These are phyloP conservation scores for Rhodomyrtus psidioides DNA, from an alignment of 441 rosid species.

Conservation along the genomic window DNA sequence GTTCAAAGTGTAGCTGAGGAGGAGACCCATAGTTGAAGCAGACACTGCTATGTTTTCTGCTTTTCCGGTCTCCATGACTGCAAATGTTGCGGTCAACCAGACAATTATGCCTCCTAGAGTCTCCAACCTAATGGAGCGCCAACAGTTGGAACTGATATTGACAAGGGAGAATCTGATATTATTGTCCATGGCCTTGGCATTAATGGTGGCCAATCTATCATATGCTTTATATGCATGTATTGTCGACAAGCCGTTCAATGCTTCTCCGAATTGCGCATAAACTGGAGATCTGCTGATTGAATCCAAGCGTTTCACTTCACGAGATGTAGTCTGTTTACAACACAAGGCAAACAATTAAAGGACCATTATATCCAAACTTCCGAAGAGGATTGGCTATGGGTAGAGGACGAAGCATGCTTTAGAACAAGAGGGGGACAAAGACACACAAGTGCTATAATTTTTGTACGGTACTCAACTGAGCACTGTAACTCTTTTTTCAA, in stretches of 20 bases:
- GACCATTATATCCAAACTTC: not conserved
- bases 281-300: slow-evolving; percentile 84
- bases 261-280: slow-evolving; percentile 92
- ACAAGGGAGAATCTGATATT: slow-evolving; percentile 72
- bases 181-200: slow-evolving; percentile 82
- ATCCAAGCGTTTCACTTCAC: slow-evolving; percentile 90
- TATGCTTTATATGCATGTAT: slow-evolving; percentile 92
- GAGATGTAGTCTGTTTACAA: slow-evolving; percentile 61
- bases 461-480: not conserved
- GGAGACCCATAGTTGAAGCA: slow-evolving; percentile 95
- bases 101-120: slow-evolving; percentile 85
- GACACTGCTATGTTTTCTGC: slow-evolving; percentile 64
- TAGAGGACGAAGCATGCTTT: not conserved
- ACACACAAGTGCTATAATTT: not conserved
- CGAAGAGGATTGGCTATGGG: not conserved
- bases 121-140: slow-evolving; percentile 86
- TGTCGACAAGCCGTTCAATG: slow-evolving; percentile 67
- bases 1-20: slow-evolving; percentile 80
- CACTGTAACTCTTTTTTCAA: not conserved
- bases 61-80: slow-evolving; percentile 74
- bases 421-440: slow-evolving; percentile 4
- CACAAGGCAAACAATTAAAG: not conserved
- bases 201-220: slow-evolving; percentile 77
- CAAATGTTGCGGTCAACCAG: slow-evolving; percentile 87
- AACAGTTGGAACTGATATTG: slow-evolving; percentile 66